Base-by-base conservation (phyloP, 2,329 filamentous ascomycete species). In the Colletotrichum abscissum region DNA sequence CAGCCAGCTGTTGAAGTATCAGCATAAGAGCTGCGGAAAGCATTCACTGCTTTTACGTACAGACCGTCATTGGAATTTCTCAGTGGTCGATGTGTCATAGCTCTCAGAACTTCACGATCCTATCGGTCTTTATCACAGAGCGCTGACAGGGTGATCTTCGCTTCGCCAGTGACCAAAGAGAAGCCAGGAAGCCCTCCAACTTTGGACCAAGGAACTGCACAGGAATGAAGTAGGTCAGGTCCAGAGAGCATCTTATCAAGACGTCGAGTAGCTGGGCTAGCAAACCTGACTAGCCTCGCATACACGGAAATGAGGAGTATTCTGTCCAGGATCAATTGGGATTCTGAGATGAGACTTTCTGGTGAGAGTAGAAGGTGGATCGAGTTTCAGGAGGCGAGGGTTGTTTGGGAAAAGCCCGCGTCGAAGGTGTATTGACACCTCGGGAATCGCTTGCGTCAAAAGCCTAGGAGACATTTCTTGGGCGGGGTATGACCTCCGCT, bases 311-410 rank as follows among this genome's bases (percentile, higher is more conserved):
- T 28, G 28, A 28, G 86, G 2, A 72, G 87, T 3, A 84, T 88
- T 16, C 75, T 87, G 1, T 81, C 84, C 1, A 81, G 83, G 4
- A 67, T 88, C 12, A 75, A 88, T 2, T 87, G 79, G 67, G 82
- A 84, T 28, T 88, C 88, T 64, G 86, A 88, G 63, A 73, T 87
- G 60, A 76, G 80, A 49, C 76, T 86, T 2, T 76, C 75, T 4
- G 74, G 80, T 7, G 80, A 81, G 24, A 79, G 79, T 28, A 54
- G 73, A 6, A 68, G 79, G n/a, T 86, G 84, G 84, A 81, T 83
- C 4, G 68, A 77, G 11, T 9, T 16, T 0, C 52, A 66, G 5
- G 1, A 66, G 33, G 35, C 24, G 3, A 49, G 33, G 49, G 30
- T 19, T 46, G 33, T 66, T 38, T 66, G 63, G 63, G 33, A 46